Evolutionary conservation across 2,329 filamentous ascomycete genomes (phyloP).

Genomic region (Fusarium staphyleae): DNA sequence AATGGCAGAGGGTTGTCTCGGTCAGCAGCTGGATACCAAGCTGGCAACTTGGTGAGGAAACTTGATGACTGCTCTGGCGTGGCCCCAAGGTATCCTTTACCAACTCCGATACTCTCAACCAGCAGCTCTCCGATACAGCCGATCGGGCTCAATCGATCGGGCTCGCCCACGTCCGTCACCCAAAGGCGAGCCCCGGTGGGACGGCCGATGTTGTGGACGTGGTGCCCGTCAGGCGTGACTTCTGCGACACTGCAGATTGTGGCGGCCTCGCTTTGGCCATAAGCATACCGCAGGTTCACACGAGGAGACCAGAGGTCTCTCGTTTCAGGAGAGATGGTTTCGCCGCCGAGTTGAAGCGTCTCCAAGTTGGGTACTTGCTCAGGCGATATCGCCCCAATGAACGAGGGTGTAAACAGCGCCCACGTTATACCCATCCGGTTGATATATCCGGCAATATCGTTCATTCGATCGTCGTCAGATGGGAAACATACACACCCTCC

Average conservation of each 20-base stretch:
- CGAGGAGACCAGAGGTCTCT: not conserved
- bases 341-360: slow-evolving; percentile 4
- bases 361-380: not conserved
- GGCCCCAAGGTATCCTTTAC: slow-evolving; percentile 23
- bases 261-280: slow-evolving; percentile 44
- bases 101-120: slow-evolving; percentile 32
- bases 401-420: slow-evolving; percentile 26
- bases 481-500: slow-evolving; percentile 33
- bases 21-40: not conserved
- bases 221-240: not conserved
- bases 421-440: slow-evolving; percentile 12
- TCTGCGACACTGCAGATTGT: slow-evolving; percentile 8
- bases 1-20: slow-evolving; percentile 15
- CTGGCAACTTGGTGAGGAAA: not conserved
- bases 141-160: slow-evolving; percentile 4
- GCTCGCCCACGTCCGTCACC: slow-evolving; percentile 21
- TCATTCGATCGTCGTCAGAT: slow-evolving; percentile 32
- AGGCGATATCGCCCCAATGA: slow-evolving; percentile 4
- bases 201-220: slow-evolving; percentile 20
- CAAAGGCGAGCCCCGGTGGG: slow-evolving; percentile 16
- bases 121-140: slow-evolving; percentile 32
- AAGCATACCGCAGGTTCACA: slow-evolving; percentile 49
- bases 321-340: slow-evolving; percentile 7
- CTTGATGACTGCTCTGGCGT: not conserved
- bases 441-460: slow-evolving; percentile 26